Percentiles rank a stretch among this genome's conserved stretches.
Evolutionary conservation across 2,329 filamentous ascomycete genomes (phyloP).

Genomic region (Furcasterigmium sp.): DNA sequence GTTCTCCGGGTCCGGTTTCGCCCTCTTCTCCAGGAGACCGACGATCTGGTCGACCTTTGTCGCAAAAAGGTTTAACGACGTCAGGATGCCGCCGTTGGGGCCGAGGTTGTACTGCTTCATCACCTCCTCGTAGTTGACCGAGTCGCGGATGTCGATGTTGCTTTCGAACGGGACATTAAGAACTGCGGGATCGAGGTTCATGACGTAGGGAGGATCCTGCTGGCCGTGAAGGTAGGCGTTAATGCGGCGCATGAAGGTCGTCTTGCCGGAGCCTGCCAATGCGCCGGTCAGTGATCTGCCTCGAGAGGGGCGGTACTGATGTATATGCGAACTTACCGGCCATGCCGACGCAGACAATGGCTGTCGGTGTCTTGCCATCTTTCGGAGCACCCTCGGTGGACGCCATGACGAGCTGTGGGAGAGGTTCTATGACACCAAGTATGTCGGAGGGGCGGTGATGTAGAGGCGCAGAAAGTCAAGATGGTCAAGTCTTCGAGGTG

Average conservation of each 20-base stretch:
- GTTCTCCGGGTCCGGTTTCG: slow-evolving; percentile 55
- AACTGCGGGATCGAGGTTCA: slow-evolving; percentile 96
- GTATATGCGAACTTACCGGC: slow-evolving; percentile 55
- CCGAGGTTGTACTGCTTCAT: slow-evolving; percentile 99
- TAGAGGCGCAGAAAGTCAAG: slow-evolving; percentile 9
- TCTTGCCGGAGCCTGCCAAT: slow-evolving; percentile 81
- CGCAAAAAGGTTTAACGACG: slow-evolving; percentile 90
- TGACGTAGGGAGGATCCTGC: slow-evolving; percentile 80
- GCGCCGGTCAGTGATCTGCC: slow-evolving; percentile 5
- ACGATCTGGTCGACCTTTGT: slow-evolving; percentile 98
- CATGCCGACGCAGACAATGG: slow-evolving; percentile 95
- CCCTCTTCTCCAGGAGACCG: slow-evolving; percentile 81
- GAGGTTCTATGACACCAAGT: neutral
- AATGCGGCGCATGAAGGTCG: slow-evolving; percentile 99
- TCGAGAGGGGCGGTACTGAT: neutral
- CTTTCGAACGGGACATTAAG: slow-evolving; percentile 88
- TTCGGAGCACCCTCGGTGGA: slow-evolving; percentile 22
- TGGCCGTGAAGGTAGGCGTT: slow-evolving; percentile 86
- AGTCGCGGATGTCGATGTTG: slow-evolving; percentile 98
- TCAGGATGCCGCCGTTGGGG: slow-evolving; percentile 94
- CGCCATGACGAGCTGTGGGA: slow-evolving; percentile 6
- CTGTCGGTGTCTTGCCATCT: slow-evolving; percentile 51
- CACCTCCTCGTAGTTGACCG: slow-evolving; percentile 98
- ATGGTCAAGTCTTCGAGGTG: neutral
- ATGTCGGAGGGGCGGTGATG: slow-evolving; percentile 1